These are phyloP conservation scores for Penicillium psychrofluorescens DNA, from an alignment of 495 filamentous ascomycete species.

Conservation along the genomic window DNA sequence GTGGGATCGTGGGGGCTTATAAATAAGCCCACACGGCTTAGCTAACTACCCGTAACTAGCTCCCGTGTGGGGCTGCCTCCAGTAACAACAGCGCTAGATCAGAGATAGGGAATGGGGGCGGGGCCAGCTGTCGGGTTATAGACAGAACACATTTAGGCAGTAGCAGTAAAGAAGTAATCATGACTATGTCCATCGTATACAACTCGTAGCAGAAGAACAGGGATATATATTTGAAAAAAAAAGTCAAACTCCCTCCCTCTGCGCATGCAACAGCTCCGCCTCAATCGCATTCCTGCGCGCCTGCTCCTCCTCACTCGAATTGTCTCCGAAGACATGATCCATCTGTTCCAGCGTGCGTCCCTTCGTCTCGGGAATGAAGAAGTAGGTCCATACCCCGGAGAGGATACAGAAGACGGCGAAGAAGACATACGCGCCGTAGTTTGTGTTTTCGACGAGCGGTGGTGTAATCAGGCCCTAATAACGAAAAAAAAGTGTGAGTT, in stretches of 20 bases:
- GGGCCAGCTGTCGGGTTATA: no score
- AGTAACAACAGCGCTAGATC: no score
- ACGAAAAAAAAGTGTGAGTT: not conserved
- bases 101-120: no score
- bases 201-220: not conserved
- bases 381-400: constrained; percentile 43
- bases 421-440: constrained; percentile 49
- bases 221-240: not conserved
- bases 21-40: no score
- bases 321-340: constrained; percentile 46
- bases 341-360: constrained; percentile 53
- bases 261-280: constrained; percentile 17
- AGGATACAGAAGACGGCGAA: constrained; percentile 53
- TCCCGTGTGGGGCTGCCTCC: no score
- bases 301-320: constrained; percentile 31
- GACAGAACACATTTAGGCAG: no score
- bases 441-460: constrained; percentile 45
- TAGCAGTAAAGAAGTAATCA: no score
- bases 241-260: constrained; percentile 8
- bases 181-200: no score
- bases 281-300: constrained; percentile 32
- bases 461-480: constrained; percentile 43
- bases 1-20: no score
- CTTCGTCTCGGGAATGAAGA: constrained; percentile 52
- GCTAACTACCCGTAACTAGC: no score